Evolutionary conservation across 371 early-diverging fungal species (phyloP).

Genomic region (Circinella minor): DNA sequence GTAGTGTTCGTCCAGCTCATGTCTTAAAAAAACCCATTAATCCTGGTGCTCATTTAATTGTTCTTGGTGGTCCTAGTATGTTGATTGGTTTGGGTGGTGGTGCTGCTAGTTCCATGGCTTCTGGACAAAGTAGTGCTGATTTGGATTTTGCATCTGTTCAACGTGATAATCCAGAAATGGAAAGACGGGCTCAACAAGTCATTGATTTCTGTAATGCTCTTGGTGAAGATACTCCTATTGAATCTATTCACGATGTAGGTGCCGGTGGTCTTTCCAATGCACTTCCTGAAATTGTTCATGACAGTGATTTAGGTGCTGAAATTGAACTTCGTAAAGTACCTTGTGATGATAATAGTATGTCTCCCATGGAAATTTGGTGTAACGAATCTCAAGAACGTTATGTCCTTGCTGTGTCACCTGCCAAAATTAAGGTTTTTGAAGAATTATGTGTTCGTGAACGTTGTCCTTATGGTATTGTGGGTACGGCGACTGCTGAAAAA

Average conservation of each 20-base stretch:
- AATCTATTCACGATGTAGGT: constrained; percentile 97
- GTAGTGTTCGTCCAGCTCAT: constrained; percentile 87
- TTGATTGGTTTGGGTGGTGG: constrained; percentile 98
- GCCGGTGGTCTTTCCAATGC: constrained; percentile 98
- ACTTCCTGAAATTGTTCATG: constrained; percentile 96
- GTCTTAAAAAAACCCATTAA: constrained; percentile 83
- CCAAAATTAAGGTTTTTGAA: constrained; percentile 70
- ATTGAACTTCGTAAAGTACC: constrained; percentile 91
- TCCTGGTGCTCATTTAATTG: constrained; percentile 84
- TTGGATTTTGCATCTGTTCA: constrained; percentile 98
- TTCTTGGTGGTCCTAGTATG: constrained; percentile 96
- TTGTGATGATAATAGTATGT: constrained; percentile 88
- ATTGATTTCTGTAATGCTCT: constrained; percentile 90
- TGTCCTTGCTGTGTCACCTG: constrained; percentile 84
- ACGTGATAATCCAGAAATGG: constrained; percentile 98
- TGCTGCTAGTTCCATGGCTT: constrained; percentile 94
- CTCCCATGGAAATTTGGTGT: constrained; percentile 99
- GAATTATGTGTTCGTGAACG: constrained; percentile 89
- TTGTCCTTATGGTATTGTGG: constrained; percentile 91
- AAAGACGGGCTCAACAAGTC: constrained; percentile 95
- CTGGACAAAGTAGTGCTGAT: constrained; percentile 86
- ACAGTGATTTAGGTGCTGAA: constrained; percentile 86
- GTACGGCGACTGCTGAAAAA: constrained; percentile 86
- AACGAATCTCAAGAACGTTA: constrained; percentile 98
- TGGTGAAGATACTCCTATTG: constrained; percentile 83